Evolutionary conservation across 208 protist species (phyloP), one percentile per base, ranked within the genome.

Genomic region (Histomonas meleagridis): DNA sequence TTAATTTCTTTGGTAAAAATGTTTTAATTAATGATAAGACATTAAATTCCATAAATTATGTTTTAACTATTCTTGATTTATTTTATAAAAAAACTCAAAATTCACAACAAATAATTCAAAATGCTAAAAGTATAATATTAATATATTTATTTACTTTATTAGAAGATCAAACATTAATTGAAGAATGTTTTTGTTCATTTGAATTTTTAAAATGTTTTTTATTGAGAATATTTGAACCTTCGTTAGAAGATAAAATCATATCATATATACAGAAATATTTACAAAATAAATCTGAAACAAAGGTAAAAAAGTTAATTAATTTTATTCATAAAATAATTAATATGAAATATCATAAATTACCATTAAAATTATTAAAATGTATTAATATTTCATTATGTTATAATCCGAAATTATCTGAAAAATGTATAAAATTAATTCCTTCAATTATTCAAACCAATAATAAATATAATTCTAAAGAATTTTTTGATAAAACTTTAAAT

Each of bases 291-390:
- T 5, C 18, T 26, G 46, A 3, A 65, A 65, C n/a, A 32, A 3
- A 65, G n/a, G 60, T 65, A 12, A 5, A 5, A 5, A 10, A 65
- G n/a, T 32, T 26, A 10, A 28, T 46, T 40, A 26, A 86, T 38
- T 86, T 86, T 49, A 86, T 86, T 86, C 18, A 46, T 38, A 46
- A 46, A 28, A 46, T 86, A n/a, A 86, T 86, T 55, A 46, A 51
- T 10, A 26, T 65, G 3, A 32, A 26, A 57, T 38, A 32, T 35
- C 46, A 86, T 32, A 46, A 86, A 46, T 55, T 86, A 26, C 26
- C 76, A 4, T 38, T 57, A 0, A 46, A 86, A n/a, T 21, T 86
- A 10, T 10, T 86, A 2, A 46, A 32, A 10, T 46, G 21, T 14
- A 43, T 86, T 9, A 49, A 53, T 38, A 46, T 55, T 51, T 86